A percentile compares a stretch with the other conserved stretches of the same genome.
Evolutionary conservation across 768 basidiomycete species (phyloP).

Genomic region (Kwoniella mangroviensis): DNA sequence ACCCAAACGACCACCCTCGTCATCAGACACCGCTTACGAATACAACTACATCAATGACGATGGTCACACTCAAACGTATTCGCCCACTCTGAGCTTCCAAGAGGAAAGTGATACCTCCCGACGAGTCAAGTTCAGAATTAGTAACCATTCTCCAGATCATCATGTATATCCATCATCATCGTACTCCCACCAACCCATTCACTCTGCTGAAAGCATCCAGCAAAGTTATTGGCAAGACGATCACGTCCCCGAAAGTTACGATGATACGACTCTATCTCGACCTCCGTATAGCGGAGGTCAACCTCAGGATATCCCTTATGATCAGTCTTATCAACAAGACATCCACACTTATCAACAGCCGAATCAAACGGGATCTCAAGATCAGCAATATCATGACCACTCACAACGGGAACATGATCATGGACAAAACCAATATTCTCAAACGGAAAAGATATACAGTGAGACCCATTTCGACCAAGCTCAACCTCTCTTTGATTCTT

Average conservation of each 20-base stretch:
- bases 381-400: background rate
- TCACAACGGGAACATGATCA: background rate
- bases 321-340: background rate
- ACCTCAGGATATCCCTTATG: background rate
- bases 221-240: background rate
- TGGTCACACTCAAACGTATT: background rate
- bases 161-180: background rate
- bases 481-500: background rate
- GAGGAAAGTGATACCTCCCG: slow-evolving; percentile 17
- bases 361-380: background rate
- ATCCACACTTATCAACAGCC: background rate
- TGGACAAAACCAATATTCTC: background rate
- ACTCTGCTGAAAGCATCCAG: background rate
- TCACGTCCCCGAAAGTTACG: background rate
- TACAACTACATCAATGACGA: background rate
- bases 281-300: background rate
- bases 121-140: slow-evolving; percentile 7
- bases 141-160: background rate
- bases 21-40: background rate
- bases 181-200: background rate
- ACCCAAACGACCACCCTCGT: slow-evolving; percentile 2
- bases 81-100: background rate
- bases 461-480: background rate
- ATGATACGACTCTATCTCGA: background rate
- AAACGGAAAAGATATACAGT: background rate